Evolutionary conservation across 2,329 filamentous ascomycete species (phyloP).

Genomic region (Ophiocordyceps polyrhachis-furcata): DNA sequence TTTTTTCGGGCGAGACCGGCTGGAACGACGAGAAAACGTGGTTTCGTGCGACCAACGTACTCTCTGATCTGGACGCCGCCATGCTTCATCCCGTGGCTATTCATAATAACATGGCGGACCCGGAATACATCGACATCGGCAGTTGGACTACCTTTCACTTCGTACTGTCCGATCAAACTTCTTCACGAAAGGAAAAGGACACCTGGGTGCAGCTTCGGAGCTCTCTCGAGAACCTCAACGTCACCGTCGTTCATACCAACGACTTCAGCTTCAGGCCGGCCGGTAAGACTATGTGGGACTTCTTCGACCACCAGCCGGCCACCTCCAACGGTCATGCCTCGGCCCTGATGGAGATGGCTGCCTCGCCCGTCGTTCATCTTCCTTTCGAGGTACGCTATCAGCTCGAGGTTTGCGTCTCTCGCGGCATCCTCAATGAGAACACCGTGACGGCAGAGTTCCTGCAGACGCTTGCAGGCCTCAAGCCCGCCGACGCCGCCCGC

Average conservation of each 20-base stretch:
- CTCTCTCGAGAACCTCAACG: slow-evolving; percentile 54
- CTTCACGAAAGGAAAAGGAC: slow-evolving; percentile 7
- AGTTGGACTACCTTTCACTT: slow-evolving; percentile 38
- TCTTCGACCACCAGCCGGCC: slow-evolving; percentile 10
- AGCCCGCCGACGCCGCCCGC: slow-evolving; percentile 33
- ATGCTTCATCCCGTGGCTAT: slow-evolving; percentile 19
- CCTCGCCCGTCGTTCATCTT: slow-evolving; percentile 18
- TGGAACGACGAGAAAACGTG: slow-evolving; percentile 27
- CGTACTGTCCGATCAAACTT: slow-evolving; percentile 13
- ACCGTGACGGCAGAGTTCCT: slow-evolving; percentile 53
- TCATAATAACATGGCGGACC: slow-evolving; percentile 14
- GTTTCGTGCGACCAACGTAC: slow-evolving; percentile 29
- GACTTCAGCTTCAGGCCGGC: slow-evolving; percentile 20
- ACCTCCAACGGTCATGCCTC: slow-evolving; percentile 8
- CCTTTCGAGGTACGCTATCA: slow-evolving; percentile 69
- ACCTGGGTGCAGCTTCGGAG: slow-evolving; percentile 18
- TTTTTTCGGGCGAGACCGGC: slow-evolving; percentile 10
- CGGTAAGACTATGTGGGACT: slow-evolving; percentile 12
- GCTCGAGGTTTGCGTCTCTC: slow-evolving; percentile 82
- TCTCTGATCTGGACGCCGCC: slow-evolving; percentile 14
- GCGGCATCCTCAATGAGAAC: slow-evolving; percentile 57
- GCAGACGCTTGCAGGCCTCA: slow-evolving; percentile 29
- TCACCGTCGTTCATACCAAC: slow-evolving; percentile 26
- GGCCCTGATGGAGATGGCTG: slow-evolving; percentile 9
- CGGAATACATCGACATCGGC: slow-evolving; percentile 29